Percentiles rank a stretch among this genome's conserved stretches.
phyloP scores from a whole-genome alignment of 139 green algal species.

The Micractinium conductrix region DNA sequence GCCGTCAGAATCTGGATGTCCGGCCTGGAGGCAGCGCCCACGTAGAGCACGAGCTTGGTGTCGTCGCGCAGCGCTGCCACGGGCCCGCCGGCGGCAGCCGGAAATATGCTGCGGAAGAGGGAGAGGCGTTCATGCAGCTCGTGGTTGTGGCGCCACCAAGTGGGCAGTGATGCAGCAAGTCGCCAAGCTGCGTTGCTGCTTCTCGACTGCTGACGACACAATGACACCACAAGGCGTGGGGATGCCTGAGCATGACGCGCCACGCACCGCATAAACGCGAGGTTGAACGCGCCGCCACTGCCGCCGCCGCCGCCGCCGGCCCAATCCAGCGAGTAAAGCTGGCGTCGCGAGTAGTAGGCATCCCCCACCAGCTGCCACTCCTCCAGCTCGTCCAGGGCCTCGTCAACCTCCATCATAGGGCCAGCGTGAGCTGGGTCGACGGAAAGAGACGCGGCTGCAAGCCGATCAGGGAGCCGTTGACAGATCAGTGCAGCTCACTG shows the following conservation, averaged over 20 bases:
- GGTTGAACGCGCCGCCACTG: conserved; percentile 10
- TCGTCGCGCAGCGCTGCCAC: conserved; percentile 87
- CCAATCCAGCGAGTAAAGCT: conserved; percentile 43
- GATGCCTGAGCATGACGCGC: too few species aligned
- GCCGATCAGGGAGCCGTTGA: too few species aligned
- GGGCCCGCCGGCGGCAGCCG: conserved; percentile 75
- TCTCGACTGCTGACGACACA: too few species aligned
- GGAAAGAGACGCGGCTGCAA: too few species aligned
- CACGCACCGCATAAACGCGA: conserved; percentile 41
- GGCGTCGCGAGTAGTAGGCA: conserved; percentile 34
- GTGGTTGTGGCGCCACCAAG: too few species aligned
- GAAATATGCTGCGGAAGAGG: conserved; percentile 44
- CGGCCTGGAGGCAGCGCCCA: conserved; percentile 13
- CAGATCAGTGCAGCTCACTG: too few species aligned
- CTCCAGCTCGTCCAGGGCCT: conserved; percentile 19
- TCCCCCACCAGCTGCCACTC: conserved; percentile 40
- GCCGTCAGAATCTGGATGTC: conserved; percentile 67
- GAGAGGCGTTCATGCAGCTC: too few species aligned
- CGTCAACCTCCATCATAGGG: conserved; percentile 2
- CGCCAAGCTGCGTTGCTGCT: too few species aligned
- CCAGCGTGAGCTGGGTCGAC: too few species aligned
- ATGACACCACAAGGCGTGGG: too few species aligned
- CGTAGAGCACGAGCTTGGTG: conserved; percentile 71
- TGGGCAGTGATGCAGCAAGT: too few species aligned
- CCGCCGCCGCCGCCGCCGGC: conserved; percentile 1